phyloP scores from a whole-genome alignment of 306 rosid genomes.

The Cucumis melo region DNA sequence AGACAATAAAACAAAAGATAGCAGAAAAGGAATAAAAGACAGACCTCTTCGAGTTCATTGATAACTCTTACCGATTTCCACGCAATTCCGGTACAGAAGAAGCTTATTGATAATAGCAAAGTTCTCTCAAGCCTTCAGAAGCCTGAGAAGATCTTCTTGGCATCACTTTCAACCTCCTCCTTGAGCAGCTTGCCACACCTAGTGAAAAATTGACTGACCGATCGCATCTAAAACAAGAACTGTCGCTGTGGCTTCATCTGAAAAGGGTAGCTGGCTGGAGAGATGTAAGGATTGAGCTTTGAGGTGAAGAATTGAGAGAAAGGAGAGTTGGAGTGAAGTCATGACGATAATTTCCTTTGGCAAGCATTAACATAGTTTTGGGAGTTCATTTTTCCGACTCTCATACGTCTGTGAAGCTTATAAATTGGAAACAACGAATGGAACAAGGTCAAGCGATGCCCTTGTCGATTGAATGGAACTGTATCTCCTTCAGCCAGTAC shows the following conservation, averaged over 20 bases:
- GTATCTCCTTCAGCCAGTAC: too few relatives aligned
- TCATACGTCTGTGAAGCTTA: too few relatives aligned
- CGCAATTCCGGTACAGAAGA: constrained; percentile 83
- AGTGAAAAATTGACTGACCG: constrained; percentile 62
- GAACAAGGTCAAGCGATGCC: too few relatives aligned
- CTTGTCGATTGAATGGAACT: too few relatives aligned
- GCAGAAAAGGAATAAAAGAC: not conserved
- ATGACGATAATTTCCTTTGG: too few relatives aligned
- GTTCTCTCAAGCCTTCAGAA: constrained; percentile 72
- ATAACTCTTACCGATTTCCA: constrained; percentile 80
- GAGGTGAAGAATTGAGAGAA: too few relatives aligned
- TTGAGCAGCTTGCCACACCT: constrained; percentile 63
- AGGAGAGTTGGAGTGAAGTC: too few relatives aligned
- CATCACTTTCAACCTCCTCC: constrained; percentile 86
- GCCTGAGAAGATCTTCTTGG: constrained; percentile 77
- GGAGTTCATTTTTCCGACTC: too few relatives aligned
- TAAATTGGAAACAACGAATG: too few relatives aligned
- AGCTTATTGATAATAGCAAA: constrained; percentile 90
- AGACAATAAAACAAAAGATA: not conserved
- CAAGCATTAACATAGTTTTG: too few relatives aligned
- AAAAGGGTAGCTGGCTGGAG: not conserved
- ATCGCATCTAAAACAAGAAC: constrained; percentile 43
- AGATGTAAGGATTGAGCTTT: not conserved
- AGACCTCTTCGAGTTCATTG: constrained; percentile 77
- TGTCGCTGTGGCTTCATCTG: not conserved